Percentiles rank a stretch among this genome's conserved stretches.
Conservation (phyloP, 2,329 filamentous ascomycete genomes). For the Trichoderma koningiopsis region DNA sequence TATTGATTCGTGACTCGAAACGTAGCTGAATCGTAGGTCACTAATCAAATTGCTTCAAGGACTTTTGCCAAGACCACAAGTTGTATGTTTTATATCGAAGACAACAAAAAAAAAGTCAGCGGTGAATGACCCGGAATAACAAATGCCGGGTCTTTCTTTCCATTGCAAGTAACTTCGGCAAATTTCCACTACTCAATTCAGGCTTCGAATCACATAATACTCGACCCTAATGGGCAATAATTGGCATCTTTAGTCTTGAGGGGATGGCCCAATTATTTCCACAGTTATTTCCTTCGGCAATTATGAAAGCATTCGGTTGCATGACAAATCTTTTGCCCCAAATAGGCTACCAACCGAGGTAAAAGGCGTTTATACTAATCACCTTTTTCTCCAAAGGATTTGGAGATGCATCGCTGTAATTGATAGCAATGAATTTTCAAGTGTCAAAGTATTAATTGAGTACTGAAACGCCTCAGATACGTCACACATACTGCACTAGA, state of each 20-base stretch:
- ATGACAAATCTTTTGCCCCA: conserved; percentile 10
- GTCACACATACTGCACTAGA: not conserved
- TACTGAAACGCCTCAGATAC: not conserved
- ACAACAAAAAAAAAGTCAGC: not conserved
- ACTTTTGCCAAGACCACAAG: not conserved
- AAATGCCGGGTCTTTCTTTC: not conserved
- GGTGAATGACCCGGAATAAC: not conserved
- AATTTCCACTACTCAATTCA: not conserved
- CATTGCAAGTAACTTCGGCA: not conserved
- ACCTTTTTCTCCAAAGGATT: not conserved
- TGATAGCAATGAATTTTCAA: not conserved
- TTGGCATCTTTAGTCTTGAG: not conserved
- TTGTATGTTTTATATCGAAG: not conserved
- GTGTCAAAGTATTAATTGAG: not conserved
- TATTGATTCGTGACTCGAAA: not conserved
- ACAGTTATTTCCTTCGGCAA: not conserved
- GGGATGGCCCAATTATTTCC: conserved; percentile 7
- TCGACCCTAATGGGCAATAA: not conserved
- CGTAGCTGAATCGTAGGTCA: not conserved
- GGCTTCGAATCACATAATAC: not conserved
- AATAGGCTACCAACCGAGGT: not conserved
- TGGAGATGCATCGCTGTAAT: not conserved
- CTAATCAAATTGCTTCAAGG: not conserved
- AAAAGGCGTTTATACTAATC: not conserved
- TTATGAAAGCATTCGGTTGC: not conserved